Evolutionary conservation across 1,284 basidiomycete species (phyloP).

Genomic region (Malassezia slooffiae): DNA sequence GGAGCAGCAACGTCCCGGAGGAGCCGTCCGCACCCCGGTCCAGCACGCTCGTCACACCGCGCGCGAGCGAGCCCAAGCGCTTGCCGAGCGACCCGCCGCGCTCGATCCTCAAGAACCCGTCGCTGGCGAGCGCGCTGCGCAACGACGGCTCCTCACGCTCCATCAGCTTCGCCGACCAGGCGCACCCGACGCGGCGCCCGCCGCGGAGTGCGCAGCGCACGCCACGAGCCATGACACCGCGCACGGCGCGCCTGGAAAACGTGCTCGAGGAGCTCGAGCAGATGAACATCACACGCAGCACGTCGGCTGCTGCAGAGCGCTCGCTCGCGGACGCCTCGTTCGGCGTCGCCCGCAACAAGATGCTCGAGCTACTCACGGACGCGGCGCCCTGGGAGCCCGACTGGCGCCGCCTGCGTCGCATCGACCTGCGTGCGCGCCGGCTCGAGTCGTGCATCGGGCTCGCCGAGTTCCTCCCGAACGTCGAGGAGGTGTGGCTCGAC

Average conservation of each 20-base stretch:
- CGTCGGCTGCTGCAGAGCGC: neutral
- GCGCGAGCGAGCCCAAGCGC: conserved; percentile 2
- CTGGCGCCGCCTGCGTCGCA: conserved; percentile 69
- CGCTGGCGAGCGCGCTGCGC: neutral
- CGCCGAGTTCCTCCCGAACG: conserved; percentile 80
- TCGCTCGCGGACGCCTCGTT: conserved; percentile 66
- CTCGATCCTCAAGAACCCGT: conserved; percentile 15
- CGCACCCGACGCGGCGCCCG: no score
- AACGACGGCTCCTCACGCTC: conserved; percentile 11
- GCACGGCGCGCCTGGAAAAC: conserved; percentile 10
- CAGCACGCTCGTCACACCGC: neutral
- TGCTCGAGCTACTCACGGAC: conserved; percentile 86
- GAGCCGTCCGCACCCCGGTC: neutral
- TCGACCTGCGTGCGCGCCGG: conserved; percentile 68
- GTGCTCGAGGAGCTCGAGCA: conserved; percentile 13
- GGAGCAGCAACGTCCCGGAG: neutral
- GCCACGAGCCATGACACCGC: conserved; percentile 5
- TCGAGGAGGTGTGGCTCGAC: conserved; percentile 66
- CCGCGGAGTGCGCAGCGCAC: no score
- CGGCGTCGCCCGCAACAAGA: conserved; percentile 73
- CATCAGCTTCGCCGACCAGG: conserved; percentile 24
- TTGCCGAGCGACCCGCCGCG: conserved; percentile 4
- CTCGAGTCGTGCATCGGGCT: conserved; percentile 80
- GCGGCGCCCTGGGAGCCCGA: conserved; percentile 86
- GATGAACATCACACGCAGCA: conserved; percentile 7